Conservation (phyloP, 371 early-diverging fungal genomes). For the Polyrhizophydium stewartii region DNA sequence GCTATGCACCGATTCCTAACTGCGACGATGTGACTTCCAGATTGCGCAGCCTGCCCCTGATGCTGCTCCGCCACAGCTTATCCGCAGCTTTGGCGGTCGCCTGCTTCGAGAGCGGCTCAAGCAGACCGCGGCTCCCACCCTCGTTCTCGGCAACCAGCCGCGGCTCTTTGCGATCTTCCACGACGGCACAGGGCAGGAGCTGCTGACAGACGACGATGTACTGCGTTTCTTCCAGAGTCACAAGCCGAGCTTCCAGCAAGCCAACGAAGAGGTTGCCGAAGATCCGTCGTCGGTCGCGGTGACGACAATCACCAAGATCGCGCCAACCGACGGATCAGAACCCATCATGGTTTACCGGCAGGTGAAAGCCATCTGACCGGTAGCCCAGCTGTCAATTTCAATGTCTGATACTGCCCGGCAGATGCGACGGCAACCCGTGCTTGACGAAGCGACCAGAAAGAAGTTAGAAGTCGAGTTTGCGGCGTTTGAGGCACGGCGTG, state of each 20-base stretch:
- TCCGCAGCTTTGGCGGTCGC: constrained; percentile 6
- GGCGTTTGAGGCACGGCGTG: constrained; percentile 2
- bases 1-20: too few relatives aligned
- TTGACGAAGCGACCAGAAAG: background rate
- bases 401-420: background rate
- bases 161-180: constrained; percentile 26
- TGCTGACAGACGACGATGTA: constrained; percentile 27
- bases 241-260: constrained; percentile 2
- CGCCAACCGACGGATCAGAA: background rate
- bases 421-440: background rate
- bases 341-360: background rate
- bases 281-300: constrained; percentile 6
- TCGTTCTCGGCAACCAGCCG: constrained; percentile 23
- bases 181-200: constrained; percentile 19
- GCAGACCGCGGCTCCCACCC: background rate
- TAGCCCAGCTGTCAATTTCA: too few relatives aligned
- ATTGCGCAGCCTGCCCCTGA: too few relatives aligned
- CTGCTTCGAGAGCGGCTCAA: background rate
- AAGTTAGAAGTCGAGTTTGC: background rate
- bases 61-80: too few relatives aligned
- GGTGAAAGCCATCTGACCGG: too few relatives aligned
- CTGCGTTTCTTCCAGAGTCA: constrained; percentile 11
- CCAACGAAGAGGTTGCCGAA: constrained; percentile 13
- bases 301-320: constrained; percentile 7
- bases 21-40: too few relatives aligned